Percentiles rank a stretch among this genome's conserved stretches.
These are phyloP conservation scores for Trypanosoma avium DNA, from an alignment of 208 protist genomes.

Conservation along the genomic window DNA sequence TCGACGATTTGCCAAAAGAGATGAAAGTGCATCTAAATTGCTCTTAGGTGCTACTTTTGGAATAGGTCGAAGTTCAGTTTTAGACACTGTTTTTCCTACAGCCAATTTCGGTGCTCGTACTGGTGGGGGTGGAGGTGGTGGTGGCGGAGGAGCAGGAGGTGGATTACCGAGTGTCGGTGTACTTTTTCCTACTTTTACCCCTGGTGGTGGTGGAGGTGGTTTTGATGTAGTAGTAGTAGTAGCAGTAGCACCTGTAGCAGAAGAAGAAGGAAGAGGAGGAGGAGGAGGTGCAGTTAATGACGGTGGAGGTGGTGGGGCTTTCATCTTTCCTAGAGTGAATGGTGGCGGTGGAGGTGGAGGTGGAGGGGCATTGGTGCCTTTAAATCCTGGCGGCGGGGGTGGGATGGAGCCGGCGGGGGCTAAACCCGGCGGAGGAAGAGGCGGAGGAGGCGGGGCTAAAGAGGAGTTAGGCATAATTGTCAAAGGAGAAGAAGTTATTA, in stretches of 20 bases:
- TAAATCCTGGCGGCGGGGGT: constrained; percentile 28
- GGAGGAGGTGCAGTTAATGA: constrained; percentile 8
- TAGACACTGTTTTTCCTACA: background rate
- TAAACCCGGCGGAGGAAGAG: background rate
- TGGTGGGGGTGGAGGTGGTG: constrained; percentile 15
- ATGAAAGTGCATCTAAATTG: constrained; percentile 28
- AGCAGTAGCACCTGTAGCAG: background rate
- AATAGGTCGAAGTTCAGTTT: background rate
- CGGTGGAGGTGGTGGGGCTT: constrained; percentile 8
- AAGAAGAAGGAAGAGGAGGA: background rate
- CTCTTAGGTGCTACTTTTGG: constrained; percentile 23
- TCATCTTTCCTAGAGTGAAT: constrained; percentile 13
- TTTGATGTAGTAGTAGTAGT: background rate
- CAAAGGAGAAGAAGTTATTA: too few species aligned
- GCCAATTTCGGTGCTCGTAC: background rate
- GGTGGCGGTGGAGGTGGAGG: constrained; percentile 42
- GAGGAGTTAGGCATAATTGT: too few species aligned
- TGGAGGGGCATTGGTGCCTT: constrained; percentile 20
- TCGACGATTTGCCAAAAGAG: constrained; percentile 32
- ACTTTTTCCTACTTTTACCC: background rate
- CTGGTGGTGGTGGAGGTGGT: constrained; percentile 20
- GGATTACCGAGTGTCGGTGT: constrained; percentile 11
- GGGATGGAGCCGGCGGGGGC: constrained; percentile 1
- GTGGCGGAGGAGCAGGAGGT: constrained; percentile 14
- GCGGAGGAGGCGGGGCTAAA: background rate